phyloP scores from a whole-genome alignment of 2,329 filamentous ascomycete species.

The Fusarium keratoplasticum region DNA sequence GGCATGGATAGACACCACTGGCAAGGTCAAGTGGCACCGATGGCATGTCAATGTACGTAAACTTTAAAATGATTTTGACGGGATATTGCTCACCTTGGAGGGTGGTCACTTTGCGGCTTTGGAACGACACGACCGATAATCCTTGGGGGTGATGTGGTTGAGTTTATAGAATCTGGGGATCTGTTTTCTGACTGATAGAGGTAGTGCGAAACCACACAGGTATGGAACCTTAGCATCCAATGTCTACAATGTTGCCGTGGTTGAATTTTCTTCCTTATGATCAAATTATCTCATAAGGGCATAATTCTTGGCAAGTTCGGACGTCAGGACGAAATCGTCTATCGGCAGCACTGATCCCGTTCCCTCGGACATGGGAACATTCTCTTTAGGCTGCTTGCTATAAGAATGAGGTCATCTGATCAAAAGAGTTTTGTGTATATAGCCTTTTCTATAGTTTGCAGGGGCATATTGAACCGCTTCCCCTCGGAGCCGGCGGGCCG shows the following conservation, averaged over 20 bases:
- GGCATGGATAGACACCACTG: not conserved
- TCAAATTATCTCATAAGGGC: not conserved
- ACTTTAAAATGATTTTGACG: not conserved
- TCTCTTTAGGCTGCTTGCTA: not conserved
- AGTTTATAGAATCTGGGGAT: not conserved
- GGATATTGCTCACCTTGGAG: not conserved
- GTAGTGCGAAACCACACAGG: not conserved
- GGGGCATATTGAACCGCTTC: not conserved
- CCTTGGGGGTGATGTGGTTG: not conserved
- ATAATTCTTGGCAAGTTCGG: not conserved
- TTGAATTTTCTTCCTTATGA: not conserved
- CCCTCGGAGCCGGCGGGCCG: not conserved
- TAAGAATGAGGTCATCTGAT: not conserved
- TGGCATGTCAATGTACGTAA: not conserved
- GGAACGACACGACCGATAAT: not conserved
- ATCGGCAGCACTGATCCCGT: not conserved
- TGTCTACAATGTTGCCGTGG: not conserved
- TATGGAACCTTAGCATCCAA: not conserved
- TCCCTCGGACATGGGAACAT: not conserved
- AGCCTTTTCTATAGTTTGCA: not conserved
- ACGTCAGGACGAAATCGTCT: not conserved
- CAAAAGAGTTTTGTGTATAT: not conserved
- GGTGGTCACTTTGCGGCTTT: not conserved
- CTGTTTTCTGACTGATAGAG: not conserved
- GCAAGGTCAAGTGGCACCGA: not conserved